Evolutionary conservation across 352 stramenopile species (phyloP), one percentile per base, ranked within the genome.

Genomic region (Aphanomyces stellatus): DNA sequence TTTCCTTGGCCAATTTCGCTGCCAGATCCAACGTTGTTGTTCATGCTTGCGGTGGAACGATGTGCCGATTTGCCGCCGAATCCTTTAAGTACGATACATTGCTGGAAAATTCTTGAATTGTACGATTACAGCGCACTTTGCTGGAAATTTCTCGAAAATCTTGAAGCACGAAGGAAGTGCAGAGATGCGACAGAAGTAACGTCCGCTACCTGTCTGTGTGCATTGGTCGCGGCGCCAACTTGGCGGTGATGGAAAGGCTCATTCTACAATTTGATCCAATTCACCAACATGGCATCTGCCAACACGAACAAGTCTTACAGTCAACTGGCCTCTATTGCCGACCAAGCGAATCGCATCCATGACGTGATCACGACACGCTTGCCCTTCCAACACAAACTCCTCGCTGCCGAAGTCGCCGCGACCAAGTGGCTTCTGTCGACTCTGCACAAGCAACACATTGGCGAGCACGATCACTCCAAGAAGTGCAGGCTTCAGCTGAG

Each of bases 401-500:
- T 46, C 4, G 55, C 37, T n/a, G 25, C 55, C 25, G 25, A 33
- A 11, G 8, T 64, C 33, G 55, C 55, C 22, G 55, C 55, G 6
- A 35, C 55, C 8, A 64, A 51, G 27, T 64, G 55, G 55, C 35
- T 64, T 5, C 31, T 5, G 3, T 17, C 28, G 13, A 22, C 25
- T 6, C n/a, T n/a, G n/a, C n/a, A n/a, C n/a, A n/a, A n/a, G n/a
- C n/a, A n/a, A n/a, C n/a, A n/a, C n/a, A n/a, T n/a, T n/a, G n/a
- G n/a, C n/a, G n/a, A n/a, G n/a, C n/a, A n/a, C n/a, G n/a, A n/a
- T n/a, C n/a, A n/a, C n/a, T n/a, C n/a, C n/a, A 64, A 64, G 55
- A 31, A 34, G n/a, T 51, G 35, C n/a, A 64, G 43, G 24, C 19
- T 51, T 13, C 35, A 87, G 53, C 56, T 88, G 24, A 79, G 76